Conservation (phyloP, 768 basidiomycete genomes). For the Suillus clintonianus region DNA sequence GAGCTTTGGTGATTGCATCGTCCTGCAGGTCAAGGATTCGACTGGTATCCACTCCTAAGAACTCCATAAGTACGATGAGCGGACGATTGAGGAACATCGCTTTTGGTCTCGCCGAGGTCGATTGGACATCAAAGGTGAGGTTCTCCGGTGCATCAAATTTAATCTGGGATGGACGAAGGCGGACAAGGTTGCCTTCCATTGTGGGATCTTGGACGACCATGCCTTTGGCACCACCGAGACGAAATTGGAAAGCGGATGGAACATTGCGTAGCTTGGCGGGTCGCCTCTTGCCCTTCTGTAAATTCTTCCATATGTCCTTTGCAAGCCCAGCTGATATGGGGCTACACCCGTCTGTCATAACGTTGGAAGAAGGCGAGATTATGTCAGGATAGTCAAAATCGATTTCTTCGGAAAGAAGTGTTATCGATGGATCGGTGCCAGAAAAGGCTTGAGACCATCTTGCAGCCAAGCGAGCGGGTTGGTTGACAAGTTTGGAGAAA, state of each 20-base stretch:
- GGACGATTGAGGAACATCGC: slow-evolving; percentile 48
- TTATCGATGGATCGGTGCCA: slow-evolving; percentile 48
- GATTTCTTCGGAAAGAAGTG: slow-evolving; percentile 39
- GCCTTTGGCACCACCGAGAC: slow-evolving; percentile 49
- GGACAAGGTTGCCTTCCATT: slow-evolving; percentile 36
- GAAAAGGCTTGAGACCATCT: slow-evolving; percentile 58
- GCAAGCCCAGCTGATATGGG: slow-evolving; percentile 42
- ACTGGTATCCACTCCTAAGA: slow-evolving; percentile 36
- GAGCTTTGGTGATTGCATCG: slow-evolving; percentile 37
- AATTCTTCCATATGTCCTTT: slow-evolving; percentile 35
- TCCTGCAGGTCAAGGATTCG: slow-evolving; percentile 42
- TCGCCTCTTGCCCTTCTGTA: slow-evolving; percentile 31
- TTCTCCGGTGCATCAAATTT: slow-evolving; percentile 46
- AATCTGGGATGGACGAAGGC: slow-evolving; percentile 45
- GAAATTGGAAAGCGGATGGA: slow-evolving; percentile 47
- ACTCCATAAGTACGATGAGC: slow-evolving; percentile 50
- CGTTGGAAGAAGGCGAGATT: slow-evolving; percentile 22
- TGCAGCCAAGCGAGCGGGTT: slow-evolving; percentile 53
- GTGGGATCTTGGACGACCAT: slow-evolving; percentile 46
- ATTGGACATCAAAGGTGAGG: slow-evolving; percentile 48
- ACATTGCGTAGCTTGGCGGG: slow-evolving; percentile 13
- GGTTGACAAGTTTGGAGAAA: slow-evolving; percentile 35
- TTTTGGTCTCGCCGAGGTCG: slow-evolving; percentile 45
- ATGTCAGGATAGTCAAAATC: slow-evolving; percentile 22
- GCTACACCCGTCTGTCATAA: slow-evolving; percentile 57